phyloP scores from a whole-genome alignment of 129 eudicot genomes.

The Artemisia argyi region DNA sequence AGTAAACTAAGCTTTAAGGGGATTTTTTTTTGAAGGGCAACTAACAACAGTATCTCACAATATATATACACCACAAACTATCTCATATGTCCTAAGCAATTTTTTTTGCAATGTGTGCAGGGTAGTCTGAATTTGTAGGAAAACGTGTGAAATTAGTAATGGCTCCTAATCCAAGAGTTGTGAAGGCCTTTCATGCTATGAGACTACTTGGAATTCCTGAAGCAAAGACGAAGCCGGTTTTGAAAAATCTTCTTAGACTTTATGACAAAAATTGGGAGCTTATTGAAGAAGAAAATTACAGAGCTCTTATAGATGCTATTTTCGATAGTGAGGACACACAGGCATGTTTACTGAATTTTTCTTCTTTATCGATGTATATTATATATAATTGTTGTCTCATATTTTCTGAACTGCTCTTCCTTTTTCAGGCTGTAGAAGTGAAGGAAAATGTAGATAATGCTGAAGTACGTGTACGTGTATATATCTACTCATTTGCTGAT shows the following conservation, averaged over 20 bases:
- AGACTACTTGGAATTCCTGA: conserved; percentile 58
- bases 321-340: conserved; percentile 56
- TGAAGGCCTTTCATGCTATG: conserved; percentile 78
- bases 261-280: conserved; percentile 87
- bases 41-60: too few relatives aligned
- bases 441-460: conserved; percentile 41
- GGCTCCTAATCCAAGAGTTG: conserved; percentile 50
- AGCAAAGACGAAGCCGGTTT: conserved; percentile 62
- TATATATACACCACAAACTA: too few relatives aligned
- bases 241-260: conserved; percentile 66
- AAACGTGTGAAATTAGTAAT: conserved; percentile 24
- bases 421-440: conserved; percentile 46
- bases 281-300: conserved; percentile 81
- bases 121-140: conserved; percentile 21
- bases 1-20: conserved; percentile 6
- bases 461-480: conserved; percentile 38
- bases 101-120: conserved; percentile 5
- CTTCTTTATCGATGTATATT: neutral
- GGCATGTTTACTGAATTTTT: conserved; percentile 17
- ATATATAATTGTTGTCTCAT: neutral
- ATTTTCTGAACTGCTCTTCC: conserved; percentile 1
- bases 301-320: conserved; percentile 91
- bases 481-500: neutral
- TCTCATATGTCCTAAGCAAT: neutral
- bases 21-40: neutral